These are phyloP conservation scores for Albophoma yamanashiensis DNA, from an alignment of 2,329 filamentous ascomycete genomes.

Conservation along the genomic window DNA sequence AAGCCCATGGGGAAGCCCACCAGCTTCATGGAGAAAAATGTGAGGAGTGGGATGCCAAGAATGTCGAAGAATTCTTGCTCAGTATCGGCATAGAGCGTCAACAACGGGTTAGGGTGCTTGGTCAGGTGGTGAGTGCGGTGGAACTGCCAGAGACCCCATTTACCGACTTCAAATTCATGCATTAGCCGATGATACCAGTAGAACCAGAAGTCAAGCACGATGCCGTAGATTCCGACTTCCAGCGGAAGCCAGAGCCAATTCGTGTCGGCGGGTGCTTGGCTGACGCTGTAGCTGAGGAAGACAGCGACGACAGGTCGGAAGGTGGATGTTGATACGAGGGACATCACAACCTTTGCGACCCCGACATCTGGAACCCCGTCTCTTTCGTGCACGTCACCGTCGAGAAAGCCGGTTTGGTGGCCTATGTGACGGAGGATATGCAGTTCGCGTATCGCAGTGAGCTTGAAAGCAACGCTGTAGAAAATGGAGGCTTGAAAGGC, in stretches of 20 bases:
- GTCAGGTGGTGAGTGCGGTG: conserved; percentile 33
- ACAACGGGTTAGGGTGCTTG: conserved; percentile 31
- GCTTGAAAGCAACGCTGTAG: conserved; percentile 10
- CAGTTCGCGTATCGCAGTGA: conserved; percentile 26
- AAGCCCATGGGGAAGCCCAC: conserved; percentile 30
- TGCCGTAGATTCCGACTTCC: conserved; percentile 27
- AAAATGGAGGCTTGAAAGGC: conserved; percentile 18
- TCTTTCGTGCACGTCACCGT: conserved; percentile 31
- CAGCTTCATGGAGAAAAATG: conserved; percentile 20
- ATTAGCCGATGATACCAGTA: conserved; percentile 25
- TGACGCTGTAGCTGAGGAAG: conserved; percentile 16
- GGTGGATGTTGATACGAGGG: conserved; percentile 20
- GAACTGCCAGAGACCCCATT: conserved; percentile 25
- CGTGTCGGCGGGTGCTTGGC: conserved; percentile 9
- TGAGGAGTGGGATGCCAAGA: conserved; percentile 25
- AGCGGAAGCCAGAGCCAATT: conserved; percentile 23
- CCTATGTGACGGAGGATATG: conserved; percentile 25
- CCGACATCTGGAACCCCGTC: conserved; percentile 30
- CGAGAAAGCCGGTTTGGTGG: conserved; percentile 27
- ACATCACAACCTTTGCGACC: conserved; percentile 20
- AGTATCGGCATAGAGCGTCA: conserved; percentile 27
- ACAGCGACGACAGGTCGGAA: conserved; percentile 21
- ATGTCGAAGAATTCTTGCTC: conserved; percentile 32
- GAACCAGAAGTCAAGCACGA: conserved; percentile 34
- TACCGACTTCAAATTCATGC: conserved; percentile 21